Base-by-base conservation (phyloP, 2,329 filamentous ascomycete genomes). In the Dactylellina haptotyla region DNA sequence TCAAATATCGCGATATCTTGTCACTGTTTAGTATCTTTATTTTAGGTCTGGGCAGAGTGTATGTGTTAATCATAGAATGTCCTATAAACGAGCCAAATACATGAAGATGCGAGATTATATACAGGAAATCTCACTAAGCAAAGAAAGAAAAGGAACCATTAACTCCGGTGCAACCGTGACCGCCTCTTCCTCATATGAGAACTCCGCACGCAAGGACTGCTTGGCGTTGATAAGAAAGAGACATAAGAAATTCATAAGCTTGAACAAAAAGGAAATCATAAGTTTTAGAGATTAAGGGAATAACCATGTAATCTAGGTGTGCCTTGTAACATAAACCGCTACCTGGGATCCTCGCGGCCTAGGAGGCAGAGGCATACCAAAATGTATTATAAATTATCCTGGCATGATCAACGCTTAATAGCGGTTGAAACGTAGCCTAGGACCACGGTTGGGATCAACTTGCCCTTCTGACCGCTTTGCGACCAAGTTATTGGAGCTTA, bases 21-120 rank as follows among this genome's bases (percentile, higher is more conserved):
- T n/a, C n/a, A n/a, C n/a, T n/a, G n/a, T n/a, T n/a, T n/a, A n/a
- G n/a, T n/a, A n/a, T n/a, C n/a, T n/a, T n/a, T n/a, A n/a, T n/a
- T n/a, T n/a, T n/a, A n/a, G n/a, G n/a, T n/a, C n/a, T n/a, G n/a
- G n/a, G n/a, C n/a, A n/a, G n/a, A n/a, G n/a, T n/a, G n/a, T n/a
- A n/a, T n/a, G n/a, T n/a, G n/a, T n/a, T n/a, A n/a, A n/a, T n/a
- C n/a, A n/a, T n/a, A n/a, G n/a, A n/a, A n/a, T n/a, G n/a, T n/a
- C n/a, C n/a, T n/a, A 41, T n/a, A 41, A 41, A 41, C 12, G 18
- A 20, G 6, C 16, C 14, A 50, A 25, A 28, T 50, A 50, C 45
- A 50, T n/a, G n/a, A n/a, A 23, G 45, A 50, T 50, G 45, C n/a
- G 45, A 50, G 20, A 16, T 50, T n/a, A 50, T 50, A 3, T 50